A percentile compares a stretch with the other conserved stretches of the same genome.
These are phyloP conservation scores for Clavispora carvajalis DNA, from an alignment of 805 yeast genomes.

Conservation along the genomic window DNA sequence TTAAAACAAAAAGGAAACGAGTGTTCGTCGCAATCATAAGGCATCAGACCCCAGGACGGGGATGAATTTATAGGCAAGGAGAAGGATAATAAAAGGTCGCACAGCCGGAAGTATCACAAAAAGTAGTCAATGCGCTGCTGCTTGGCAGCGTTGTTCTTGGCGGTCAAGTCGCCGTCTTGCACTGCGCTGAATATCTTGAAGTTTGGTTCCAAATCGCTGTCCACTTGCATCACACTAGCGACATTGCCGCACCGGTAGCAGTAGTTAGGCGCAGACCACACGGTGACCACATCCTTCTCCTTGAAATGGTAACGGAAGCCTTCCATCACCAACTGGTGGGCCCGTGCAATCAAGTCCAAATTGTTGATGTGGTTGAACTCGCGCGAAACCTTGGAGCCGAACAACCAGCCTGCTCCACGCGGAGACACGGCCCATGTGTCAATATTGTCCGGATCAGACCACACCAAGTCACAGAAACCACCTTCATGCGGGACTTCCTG, in stretches of 20 bases:
- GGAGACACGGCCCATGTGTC: constrained; percentile 98
- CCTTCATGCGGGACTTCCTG: constrained; percentile 99
- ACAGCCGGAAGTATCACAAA: too few species aligned
- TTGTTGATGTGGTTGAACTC: constrained; percentile 96
- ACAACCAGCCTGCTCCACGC: constrained; percentile 98
- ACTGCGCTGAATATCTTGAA: constrained; percentile 95
- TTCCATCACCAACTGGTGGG: constrained; percentile 98
- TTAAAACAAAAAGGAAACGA: neutral
- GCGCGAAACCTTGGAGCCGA: constrained; percentile 89
- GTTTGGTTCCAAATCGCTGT: constrained; percentile 78
- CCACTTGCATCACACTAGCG: constrained; percentile 96
- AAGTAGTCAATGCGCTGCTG: constrained; percentile 45
- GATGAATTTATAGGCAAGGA: neutral
- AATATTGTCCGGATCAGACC: constrained; percentile 98
- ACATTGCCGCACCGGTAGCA: constrained; percentile 98
- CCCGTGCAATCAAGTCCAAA: constrained; percentile 83
- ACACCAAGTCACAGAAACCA: constrained; percentile 93
- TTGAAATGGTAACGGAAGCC: constrained; percentile 96
- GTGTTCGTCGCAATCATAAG: neutral
- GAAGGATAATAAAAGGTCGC: neutral
- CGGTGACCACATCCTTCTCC: constrained; percentile 94
- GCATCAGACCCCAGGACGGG: neutral
- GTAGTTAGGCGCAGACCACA: constrained; percentile 96
- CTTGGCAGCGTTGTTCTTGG: constrained; percentile 33
- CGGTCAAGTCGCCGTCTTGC: constrained; percentile 63